Conservation (phyloP, 371 early-diverging fungal genomes). For the Circinella umbellata region DNA sequence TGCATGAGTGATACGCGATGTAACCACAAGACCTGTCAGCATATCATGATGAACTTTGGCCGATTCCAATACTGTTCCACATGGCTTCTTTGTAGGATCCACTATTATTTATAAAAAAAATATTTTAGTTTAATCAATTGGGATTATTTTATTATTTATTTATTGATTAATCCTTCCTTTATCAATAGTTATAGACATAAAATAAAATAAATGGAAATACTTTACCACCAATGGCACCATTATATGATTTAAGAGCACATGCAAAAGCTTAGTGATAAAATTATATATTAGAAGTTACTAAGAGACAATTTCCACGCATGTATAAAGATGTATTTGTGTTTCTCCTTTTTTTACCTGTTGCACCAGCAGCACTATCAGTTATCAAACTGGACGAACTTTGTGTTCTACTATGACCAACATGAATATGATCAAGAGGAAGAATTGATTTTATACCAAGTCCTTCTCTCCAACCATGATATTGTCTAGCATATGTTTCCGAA, state of each 20-base stretch:
- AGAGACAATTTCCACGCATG: no score
- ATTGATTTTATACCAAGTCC: slow-evolving; percentile 43
- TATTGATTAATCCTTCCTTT: no score
- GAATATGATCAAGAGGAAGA: slow-evolving; percentile 80
- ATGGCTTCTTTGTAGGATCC: slow-evolving; percentile 67
- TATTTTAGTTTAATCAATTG: no score
- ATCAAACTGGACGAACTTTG: slow-evolving; percentile 79
- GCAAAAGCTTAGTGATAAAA: slow-evolving; percentile 65
- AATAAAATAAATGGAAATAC: not conserved
- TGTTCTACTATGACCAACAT: slow-evolving; percentile 88
- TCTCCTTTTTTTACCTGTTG: slow-evolving; percentile 55
- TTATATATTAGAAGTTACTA: no score
- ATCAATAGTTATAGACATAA: no score
- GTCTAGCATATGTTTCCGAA: slow-evolving; percentile 87
- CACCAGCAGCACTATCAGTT: slow-evolving; percentile 97
- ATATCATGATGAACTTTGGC: slow-evolving; percentile 79
- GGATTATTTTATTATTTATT: no score
- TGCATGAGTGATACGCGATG: slow-evolving; percentile 93
- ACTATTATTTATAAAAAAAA: slow-evolving; percentile 34
- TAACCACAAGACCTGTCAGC: slow-evolving; percentile 90
- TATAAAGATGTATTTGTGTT: not conserved
- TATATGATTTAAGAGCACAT: slow-evolving; percentile 85
- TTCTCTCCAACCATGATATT: slow-evolving; percentile 69
- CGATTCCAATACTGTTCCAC: slow-evolving; percentile 93
- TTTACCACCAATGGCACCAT: slow-evolving; percentile 83